Conservation (phyloP, 331 rosid genomes). For the Rhamnella rubrinervis region DNA sequence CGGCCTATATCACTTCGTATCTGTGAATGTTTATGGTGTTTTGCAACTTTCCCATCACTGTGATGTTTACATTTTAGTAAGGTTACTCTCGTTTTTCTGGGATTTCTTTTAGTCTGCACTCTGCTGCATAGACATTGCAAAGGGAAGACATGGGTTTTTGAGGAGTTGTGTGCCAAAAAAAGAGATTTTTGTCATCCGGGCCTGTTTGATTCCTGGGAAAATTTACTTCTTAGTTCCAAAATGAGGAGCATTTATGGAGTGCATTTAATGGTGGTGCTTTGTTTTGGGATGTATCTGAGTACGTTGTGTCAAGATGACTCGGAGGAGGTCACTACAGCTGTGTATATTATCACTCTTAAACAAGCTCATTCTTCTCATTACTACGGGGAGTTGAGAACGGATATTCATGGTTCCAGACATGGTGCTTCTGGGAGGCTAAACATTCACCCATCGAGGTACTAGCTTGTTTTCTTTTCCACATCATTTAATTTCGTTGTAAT, state of each 20-base stretch:
- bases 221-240: slow-evolving; percentile 23
- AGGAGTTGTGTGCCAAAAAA: slow-evolving; percentile 23
- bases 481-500: background rate
- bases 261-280: slow-evolving; percentile 41
- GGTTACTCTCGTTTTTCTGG: slow-evolving; percentile 18
- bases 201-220: slow-evolving; percentile 29
- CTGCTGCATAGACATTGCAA: slow-evolving; percentile 11
- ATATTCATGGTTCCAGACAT: slow-evolving; percentile 30
- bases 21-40: slow-evolving; percentile 19
- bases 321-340: slow-evolving; percentile 44
- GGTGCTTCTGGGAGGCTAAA: slow-evolving; percentile 49
- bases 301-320: slow-evolving; percentile 50
- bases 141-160: slow-evolving; percentile 46
- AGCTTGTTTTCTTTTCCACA: slow-evolving; percentile 15
- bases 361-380: slow-evolving; percentile 62
- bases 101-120: slow-evolving; percentile 15
- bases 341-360: slow-evolving; percentile 78
- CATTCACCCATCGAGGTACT: slow-evolving; percentile 69
- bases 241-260: slow-evolving; percentile 51
- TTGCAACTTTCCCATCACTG: slow-evolving; percentile 14
- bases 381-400: slow-evolving; percentile 48
- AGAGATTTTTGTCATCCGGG: slow-evolving; percentile 19
- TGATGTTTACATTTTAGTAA: slow-evolving; percentile 9
- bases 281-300: slow-evolving; percentile 42
- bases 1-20: slow-evolving; percentile 19